Conservation (phyloP, 73 alveolate genomes). For the Paramecium octaurelia region DNA sequence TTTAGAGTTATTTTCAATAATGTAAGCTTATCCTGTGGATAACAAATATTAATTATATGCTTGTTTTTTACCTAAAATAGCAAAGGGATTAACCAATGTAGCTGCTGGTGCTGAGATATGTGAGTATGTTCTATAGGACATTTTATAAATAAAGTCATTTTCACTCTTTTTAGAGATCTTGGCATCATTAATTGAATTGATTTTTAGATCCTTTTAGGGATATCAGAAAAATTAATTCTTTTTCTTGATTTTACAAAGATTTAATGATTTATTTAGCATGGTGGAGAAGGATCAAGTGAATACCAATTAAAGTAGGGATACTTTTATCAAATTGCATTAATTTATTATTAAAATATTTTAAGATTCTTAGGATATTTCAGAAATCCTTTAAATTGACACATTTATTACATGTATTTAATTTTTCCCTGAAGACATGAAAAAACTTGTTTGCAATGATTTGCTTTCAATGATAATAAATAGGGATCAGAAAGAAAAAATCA, state of each 20-base stretch:
- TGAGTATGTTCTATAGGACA: conserved; percentile 45
- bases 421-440: conserved; percentile 89
- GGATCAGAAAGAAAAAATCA: conserved; percentile 68
- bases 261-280: conserved; percentile 45
- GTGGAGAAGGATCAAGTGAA: conserved; percentile 22
- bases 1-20: conserved; percentile 49
- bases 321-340: conserved; percentile 43
- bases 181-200: conserved; percentile 75
- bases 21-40: conserved; percentile 44
- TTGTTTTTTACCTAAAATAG: conserved; percentile 49
- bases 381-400: conserved; percentile 80
- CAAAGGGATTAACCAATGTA: conserved; percentile 34
- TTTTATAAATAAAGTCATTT: conserved; percentile 56
- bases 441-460: conserved; percentile 86
- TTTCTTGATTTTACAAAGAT: conserved; percentile 68
- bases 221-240: conserved; percentile 71
- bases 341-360: conserved; percentile 58
- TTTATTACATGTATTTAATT: conserved; percentile 84
- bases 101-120: conserved; percentile 53
- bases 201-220: conserved; percentile 71
- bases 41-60: conserved; percentile 52
- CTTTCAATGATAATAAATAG: conserved; percentile 82
- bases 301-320: conserved; percentile 7
- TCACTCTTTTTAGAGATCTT: conserved; percentile 69
- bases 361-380: conserved; percentile 78